Evolutionary conservation across 192 early-diverging fungal species (phyloP).

Genomic region (Mortierella antarctica): DNA sequence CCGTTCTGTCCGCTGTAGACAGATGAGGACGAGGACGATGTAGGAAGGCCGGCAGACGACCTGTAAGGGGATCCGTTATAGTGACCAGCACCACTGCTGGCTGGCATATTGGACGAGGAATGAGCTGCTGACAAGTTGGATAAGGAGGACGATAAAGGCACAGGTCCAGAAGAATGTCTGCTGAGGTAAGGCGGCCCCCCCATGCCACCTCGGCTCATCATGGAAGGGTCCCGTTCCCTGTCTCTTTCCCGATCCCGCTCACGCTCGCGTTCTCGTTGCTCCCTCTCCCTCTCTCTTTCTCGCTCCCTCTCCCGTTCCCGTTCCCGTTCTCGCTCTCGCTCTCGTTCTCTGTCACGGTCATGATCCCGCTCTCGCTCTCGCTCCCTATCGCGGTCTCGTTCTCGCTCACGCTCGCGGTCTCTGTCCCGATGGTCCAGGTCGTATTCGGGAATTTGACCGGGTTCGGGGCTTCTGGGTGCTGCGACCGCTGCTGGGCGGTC

Average conservation of each 20-base stretch:
- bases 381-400: conserved; percentile 16
- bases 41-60: conserved; percentile 1
- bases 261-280: conserved; percentile 19
- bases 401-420: conserved; percentile 25
- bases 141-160: neutral
- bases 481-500: neutral
- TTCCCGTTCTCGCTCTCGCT: conserved; percentile 34
- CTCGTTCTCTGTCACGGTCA: conserved; percentile 14
- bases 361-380: conserved; percentile 7
- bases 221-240: conserved; percentile 28
- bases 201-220: neutral
- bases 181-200: conserved; percentile 12
- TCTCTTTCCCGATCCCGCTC: conserved; percentile 27
- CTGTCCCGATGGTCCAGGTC: conserved; percentile 36
- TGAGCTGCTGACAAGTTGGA: conserved; percentile 2
- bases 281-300: conserved; percentile 24
- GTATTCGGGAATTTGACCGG: conserved; percentile 51
- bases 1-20: conserved; percentile 7
- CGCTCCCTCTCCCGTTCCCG: conserved; percentile 37
- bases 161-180: conserved; percentile 9
- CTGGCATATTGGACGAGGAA: conserved; percentile 6
- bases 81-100: neutral
- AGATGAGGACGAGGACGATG: conserved; percentile 8
- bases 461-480: conserved; percentile 21
- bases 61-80: conserved; percentile 32